Conservation (phyloP, 345 rosid species). For the Brassica juncea region DNA sequence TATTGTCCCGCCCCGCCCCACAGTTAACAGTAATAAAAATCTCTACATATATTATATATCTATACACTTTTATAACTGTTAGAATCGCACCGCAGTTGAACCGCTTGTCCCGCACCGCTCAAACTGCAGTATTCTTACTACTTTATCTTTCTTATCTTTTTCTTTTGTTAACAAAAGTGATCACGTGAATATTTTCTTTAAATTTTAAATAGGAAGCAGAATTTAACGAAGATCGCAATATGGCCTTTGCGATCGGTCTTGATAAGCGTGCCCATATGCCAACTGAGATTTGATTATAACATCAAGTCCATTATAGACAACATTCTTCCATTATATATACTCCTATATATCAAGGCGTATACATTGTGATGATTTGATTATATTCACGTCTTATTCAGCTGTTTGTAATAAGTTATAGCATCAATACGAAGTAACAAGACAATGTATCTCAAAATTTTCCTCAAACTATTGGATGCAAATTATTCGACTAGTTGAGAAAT, state of each 20-base stretch:
- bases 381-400: neutral
- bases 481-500: neutral
- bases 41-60: too few relatives aligned
- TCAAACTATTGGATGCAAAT: neutral
- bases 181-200: slow-evolving; percentile 16
- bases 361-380: neutral
- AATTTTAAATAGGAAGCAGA: neutral
- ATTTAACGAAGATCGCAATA: slow-evolving; percentile 33
- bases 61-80: too few relatives aligned
- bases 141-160: neutral
- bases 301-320: neutral
- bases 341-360: neutral
- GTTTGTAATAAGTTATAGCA: neutral
- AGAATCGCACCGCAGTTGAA: too few relatives aligned
- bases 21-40: too few relatives aligned
- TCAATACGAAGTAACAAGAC: neutral
- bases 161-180: neutral
- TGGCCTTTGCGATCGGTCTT: slow-evolving; percentile 32
- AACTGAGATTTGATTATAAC: slow-evolving; percentile 35
- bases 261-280: slow-evolving; percentile 41
- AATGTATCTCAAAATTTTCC: neutral
- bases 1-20: too few relatives aligned
- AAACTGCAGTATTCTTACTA: neutral
- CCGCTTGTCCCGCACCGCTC: too few relatives aligned
- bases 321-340: neutral